Evolutionary conservation across 306 rosid species (phyloP), one percentile per base, ranked within the genome.

Genomic region (Cucurbita pepo): DNA sequence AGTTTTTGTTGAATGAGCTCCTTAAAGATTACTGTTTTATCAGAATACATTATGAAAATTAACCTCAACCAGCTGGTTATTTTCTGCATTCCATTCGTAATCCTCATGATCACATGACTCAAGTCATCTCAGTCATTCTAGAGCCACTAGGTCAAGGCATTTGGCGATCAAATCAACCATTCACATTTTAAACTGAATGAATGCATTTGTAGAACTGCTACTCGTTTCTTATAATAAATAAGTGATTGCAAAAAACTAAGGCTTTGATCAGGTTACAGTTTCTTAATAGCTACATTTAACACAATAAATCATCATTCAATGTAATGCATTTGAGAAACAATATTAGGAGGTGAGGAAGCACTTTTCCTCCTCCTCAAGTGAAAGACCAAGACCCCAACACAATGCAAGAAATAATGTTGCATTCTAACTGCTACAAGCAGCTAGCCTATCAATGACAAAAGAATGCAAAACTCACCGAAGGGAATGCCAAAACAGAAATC

Each of bases 401-500:
- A 25, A 15, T 12, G 30, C 13, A 12, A 34, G 43, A 9, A 25
- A 34, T 30, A 25, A 59, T 34, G 8, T 9, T 34, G 71, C 12
- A 19, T n/a, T 13, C 15, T 12, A 43, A n/a, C 30, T 59, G 57
- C 69, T 4, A 16, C 34, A 9, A 34, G 36, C 44, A 61, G 69
- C 71, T 43, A 18, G 36, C 15, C 50, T 38, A 62, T 16, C 7
- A 38, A 38, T 38, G 40, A 16, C 18, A 30, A 8, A 62, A 40
- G 25, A 10, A 62, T 8, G 41, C 18, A 6, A 22, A 71, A 81
- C 88, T 82, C 67, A 87, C 98, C 98, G 73, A 87, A 93, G 51
- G 98, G 98, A 80, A 93, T 90, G 71, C 97, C 98, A 15, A 93
- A 93, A 83, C 98, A 93, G 78, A 93, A 93, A 80, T 93, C 98